A percentile compares a stretch with the other conserved stretches of the same genome.
phyloP scores from a whole-genome alignment of 129 eudicot genomes.

The Ambrosia artemisiifolia region DNA sequence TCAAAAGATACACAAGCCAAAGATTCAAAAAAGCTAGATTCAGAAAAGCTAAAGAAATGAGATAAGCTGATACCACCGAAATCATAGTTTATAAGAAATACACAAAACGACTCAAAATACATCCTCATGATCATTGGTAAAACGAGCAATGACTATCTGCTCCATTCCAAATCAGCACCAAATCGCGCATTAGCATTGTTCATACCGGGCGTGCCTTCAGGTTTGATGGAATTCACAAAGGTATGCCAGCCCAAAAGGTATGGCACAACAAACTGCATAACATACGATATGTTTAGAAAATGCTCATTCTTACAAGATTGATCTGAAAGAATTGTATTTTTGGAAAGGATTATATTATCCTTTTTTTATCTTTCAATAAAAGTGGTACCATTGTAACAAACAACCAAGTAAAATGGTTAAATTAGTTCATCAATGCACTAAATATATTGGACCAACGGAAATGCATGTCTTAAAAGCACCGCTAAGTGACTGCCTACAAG shows the following conservation, averaged over 20 bases:
- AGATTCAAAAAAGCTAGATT: conserved; percentile 9
- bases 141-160: conserved; percentile 48
- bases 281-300: conserved; percentile 17
- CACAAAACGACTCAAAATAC: not conserved
- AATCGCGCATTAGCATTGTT: conserved; percentile 53
- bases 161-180: conserved; percentile 78
- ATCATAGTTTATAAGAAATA: not conserved
- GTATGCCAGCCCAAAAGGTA: conserved; percentile 83
- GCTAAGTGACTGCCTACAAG: not conserved
- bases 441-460: not conserved
- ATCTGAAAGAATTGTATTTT: not conserved
- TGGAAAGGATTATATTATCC: not conserved
- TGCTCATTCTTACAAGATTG: not conserved
- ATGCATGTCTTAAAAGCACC: not conserved
- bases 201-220: conserved; percentile 44
- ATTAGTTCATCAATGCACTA: not conserved
- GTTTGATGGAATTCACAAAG: conserved; percentile 54
- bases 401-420: not conserved
- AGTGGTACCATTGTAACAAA: not conserved
- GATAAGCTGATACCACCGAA: conserved; percentile 4
- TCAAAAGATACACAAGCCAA: not conserved
- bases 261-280: conserved; percentile 67
- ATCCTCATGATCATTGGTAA: not conserved
- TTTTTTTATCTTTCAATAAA: not conserved
- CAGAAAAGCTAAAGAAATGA: conserved; percentile 10